Base-by-base conservation (phyloP, 2,329 filamentous ascomycete genomes). In the Zymoseptoria crescenta region DNA sequence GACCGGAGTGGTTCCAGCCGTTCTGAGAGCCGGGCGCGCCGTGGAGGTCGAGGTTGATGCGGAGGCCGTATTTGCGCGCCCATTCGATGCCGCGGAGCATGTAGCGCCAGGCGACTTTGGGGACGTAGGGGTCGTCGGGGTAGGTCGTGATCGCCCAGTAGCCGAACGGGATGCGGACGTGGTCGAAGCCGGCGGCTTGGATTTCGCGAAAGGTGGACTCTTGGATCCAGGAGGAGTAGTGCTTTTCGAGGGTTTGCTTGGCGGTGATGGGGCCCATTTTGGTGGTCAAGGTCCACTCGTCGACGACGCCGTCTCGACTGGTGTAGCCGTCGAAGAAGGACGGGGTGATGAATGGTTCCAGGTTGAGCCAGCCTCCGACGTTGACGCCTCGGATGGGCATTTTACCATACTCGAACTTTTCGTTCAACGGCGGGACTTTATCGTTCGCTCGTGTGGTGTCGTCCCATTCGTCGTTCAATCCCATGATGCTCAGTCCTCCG, bases 1-100 rank as follows among this genome's bases (percentile, higher is more conserved):
- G 84, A 0, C 94, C 94, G 66, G 89, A 95, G 74, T 99, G 94
- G 68, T 96, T 96, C 93, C 93, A 97, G 1, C 94, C 94, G 69
- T 99, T 99, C 71, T 97, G 94, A 61, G 88, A 93, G 0, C 94
- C 94, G 0, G 93, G 93, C 0, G 94, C 79, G n/a, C 83, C 91
- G 75, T 99, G 94, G 4, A 96, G 77, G 73, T 99, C 94, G 3
- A 99, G 83, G 63, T 97, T 97, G 49, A 99, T 85, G 1, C 94
- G 87, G 4, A 99, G 79, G 0, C 94, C 94, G 72, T 96, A 88
- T 70, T 95, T 92, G 27, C 94, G 87, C 51, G 89, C 90, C 82
- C 90, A 99, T 73, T 99, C 94, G 65, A 99, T 96, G 8, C 82
- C 90, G 16, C 94, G 87, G 8, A 99, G 82, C 1, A 99, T 85